These are phyloP conservation scores for Fusarium camptoceras DNA, from an alignment of 2,329 filamentous ascomycete species.

Conservation along the genomic window DNA sequence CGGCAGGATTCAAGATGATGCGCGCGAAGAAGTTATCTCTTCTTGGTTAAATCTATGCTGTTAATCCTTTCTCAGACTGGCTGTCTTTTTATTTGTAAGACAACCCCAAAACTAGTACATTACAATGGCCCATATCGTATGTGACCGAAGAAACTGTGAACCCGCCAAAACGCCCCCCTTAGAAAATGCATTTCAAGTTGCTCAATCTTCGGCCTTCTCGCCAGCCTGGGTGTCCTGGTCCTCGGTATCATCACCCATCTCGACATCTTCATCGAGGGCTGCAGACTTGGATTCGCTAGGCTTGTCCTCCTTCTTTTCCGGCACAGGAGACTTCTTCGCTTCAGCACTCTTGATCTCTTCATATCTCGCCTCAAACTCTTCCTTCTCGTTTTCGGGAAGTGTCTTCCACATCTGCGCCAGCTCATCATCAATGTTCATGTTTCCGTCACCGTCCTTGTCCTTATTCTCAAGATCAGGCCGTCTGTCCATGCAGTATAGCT, in stretches of 20 bases:
- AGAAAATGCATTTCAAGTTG: conserved; percentile 17
- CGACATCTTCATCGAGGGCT: conserved; percentile 61
- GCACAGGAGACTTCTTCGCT: conserved; percentile 40
- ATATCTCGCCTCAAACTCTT: conserved; percentile 57
- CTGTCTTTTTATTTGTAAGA: conserved; percentile 13
- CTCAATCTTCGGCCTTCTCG: conserved; percentile 51
- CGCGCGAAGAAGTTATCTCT: conserved; percentile 15
- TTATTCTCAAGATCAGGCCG: conserved; percentile 59
- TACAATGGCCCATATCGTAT: conserved; percentile 23
- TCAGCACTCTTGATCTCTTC: conserved; percentile 44
- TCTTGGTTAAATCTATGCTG: conserved; percentile 17
- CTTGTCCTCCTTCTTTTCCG: conserved; percentile 45
- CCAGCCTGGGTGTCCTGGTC: conserved; percentile 54
- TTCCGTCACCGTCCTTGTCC: conserved; percentile 51
- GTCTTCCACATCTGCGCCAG: conserved; percentile 67
- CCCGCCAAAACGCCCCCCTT: conserved; percentile 44
- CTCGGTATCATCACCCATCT: conserved; percentile 62
- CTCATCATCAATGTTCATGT: conserved; percentile 64
- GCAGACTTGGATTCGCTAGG: conserved; percentile 48
- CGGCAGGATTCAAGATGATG: conserved; percentile 28
- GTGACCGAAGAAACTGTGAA: conserved; percentile 31
- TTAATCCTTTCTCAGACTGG: conserved; percentile 20
- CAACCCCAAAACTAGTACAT: conserved; percentile 25
- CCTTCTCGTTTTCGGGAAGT: conserved; percentile 61
- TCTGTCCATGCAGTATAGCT: conserved; percentile 65